These are phyloP conservation scores for Murraya koenigii DNA, from an alignment of 345 rosid species.

Conservation along the genomic window DNA sequence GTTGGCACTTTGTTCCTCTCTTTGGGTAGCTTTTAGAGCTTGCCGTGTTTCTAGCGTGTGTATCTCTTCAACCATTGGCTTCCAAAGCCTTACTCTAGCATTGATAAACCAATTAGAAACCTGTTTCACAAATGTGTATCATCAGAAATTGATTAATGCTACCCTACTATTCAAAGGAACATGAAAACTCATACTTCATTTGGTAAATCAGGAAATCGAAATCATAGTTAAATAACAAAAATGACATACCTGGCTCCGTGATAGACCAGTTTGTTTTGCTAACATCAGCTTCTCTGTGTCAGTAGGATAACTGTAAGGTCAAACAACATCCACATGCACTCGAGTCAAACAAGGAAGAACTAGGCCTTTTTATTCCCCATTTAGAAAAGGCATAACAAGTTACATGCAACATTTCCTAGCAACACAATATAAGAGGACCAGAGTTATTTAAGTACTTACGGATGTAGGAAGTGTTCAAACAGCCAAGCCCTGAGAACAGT, in stretches of 20 bases:
- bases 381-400: background rate
- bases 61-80: slow-evolving; percentile 96
- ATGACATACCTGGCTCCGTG: slow-evolving; percentile 72
- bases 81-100: slow-evolving; percentile 96
- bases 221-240: background rate
- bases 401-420: background rate
- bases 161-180: background rate
- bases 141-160: background rate
- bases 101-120: slow-evolving; percentile 93
- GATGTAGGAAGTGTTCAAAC: slow-evolving; percentile 87
- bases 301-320: slow-evolving; percentile 70
- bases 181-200: background rate
- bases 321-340: slow-evolving; percentile 1
- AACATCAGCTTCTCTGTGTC: slow-evolving; percentile 87
- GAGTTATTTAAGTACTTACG: slow-evolving; percentile 49
- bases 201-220: background rate
- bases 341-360: background rate
- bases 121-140: slow-evolving; percentile 25
- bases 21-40: slow-evolving; percentile 47
- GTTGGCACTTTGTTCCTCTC: slow-evolving; percentile 43
- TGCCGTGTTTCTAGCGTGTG: slow-evolving; percentile 73
- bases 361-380: background rate
- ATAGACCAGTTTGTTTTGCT: slow-evolving; percentile 90
- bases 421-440: background rate
- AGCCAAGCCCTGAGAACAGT: slow-evolving; percentile 83